These are phyloP conservation scores for Beauveria australis DNA, from an alignment of 2,329 filamentous ascomycete species.

Conservation along the genomic window DNA sequence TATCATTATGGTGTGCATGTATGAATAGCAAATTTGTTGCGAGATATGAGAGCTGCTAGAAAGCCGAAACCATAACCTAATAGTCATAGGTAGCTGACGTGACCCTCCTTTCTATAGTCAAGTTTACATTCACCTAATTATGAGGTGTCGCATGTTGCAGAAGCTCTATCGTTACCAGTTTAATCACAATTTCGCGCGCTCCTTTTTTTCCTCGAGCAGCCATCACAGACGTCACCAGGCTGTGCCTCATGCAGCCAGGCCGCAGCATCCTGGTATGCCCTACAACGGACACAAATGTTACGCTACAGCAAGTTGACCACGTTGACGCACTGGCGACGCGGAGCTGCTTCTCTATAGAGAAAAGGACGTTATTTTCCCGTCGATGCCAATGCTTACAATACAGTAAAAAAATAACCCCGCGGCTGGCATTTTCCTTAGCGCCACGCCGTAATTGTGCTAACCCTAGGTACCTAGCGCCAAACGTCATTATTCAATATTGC, in stretches of 20 bases:
- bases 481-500: background rate
- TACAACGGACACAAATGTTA: background rate
- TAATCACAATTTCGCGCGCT: background rate
- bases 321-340: background rate
- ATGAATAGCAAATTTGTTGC: background rate
- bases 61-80: background rate
- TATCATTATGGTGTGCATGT: background rate
- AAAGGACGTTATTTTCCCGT: background rate
- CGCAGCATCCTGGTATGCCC: background rate
- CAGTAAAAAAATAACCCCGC: background rate
- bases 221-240: slow-evolving; percentile 1
- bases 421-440: background rate
- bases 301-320: background rate
- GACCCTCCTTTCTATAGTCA: background rate
- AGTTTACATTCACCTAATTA: background rate
- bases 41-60: background rate
- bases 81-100: background rate
- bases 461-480: background rate
- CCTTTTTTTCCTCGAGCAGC: background rate
- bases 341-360: too few relatives aligned
- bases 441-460: background rate
- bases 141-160: background rate
- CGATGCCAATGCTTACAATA: background rate
- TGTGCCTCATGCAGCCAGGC: background rate
- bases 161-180: background rate